Base-by-base conservation (phyloP, 345 rosid species). In the Bruguiera parviflora region DNA sequence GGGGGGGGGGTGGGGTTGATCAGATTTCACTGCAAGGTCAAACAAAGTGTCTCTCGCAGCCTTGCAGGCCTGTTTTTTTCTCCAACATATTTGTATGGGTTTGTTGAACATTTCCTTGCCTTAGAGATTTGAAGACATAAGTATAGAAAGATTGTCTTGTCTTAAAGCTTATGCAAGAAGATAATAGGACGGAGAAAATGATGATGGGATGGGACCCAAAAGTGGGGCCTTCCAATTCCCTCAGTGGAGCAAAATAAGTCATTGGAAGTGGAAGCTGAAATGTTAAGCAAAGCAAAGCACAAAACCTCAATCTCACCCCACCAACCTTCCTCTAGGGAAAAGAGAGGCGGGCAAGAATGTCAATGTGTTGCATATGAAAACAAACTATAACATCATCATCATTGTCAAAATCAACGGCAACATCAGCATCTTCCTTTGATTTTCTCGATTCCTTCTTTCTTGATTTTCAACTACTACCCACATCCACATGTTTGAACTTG, bases 251-350 rank as follows among this genome's bases (percentile, higher is more conserved):
- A 67, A 71, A 66, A 22, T 13, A 19, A 68, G 79, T 66, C 76
- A 72, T 56, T 61, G 53, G 49, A 61, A 77, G 84, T 82, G 88
- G 87, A 82, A 78, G 81, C 75, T 85, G 84, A 79, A 73, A 71
- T 81, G 76, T 71, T 77, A 83, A 83, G 87, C 85, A 83, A 85
- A 79, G 81, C 70, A 55, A 55, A 21, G 27, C 13, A 25, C 25
- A 55, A 68, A 31, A 16, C 68, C 62, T 22, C 63, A 16, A 74
- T 82, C 74, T 65, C 66, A 39, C 47, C 47, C 31, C 76, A 76
- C 80, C 84, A 63, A 78, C 82, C 72, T 31, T 62, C 55, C 22
- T 19, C 69, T 51, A 61, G 6, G 55, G 22, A 60, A 21, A 13
- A 28, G 21, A 52, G 71, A 61, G 46, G 39, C 27, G 16, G 4